phyloP scores from a whole-genome alignment of 228 moss, liverwort and hornwort species.

The Sphagnum magellanicum region DNA sequence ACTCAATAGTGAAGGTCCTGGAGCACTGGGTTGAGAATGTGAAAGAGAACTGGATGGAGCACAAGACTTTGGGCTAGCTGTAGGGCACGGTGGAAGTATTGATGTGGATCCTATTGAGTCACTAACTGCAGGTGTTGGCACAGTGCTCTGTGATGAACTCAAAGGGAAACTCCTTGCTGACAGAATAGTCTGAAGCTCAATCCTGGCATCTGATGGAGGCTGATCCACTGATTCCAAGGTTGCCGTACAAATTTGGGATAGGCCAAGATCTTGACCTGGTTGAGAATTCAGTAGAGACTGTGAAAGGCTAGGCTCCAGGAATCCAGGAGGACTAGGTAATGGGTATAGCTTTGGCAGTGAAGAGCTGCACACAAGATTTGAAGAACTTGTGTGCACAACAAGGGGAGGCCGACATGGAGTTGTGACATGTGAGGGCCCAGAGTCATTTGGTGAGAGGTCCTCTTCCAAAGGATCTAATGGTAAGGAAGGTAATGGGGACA shows the following conservation, averaged over 20 bases:
- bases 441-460: conserved; percentile 7
- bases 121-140: neutral
- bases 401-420: conserved; percentile 1
- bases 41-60: conserved; percentile 20
- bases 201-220: neutral
- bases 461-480: conserved; percentile 8
- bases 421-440: conserved; percentile 29
- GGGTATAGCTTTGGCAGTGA: conserved; percentile 10
- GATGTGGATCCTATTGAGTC: neutral
- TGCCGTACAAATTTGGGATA: too few relatives aligned
- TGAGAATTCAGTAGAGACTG: too few relatives aligned
- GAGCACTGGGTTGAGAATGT: conserved; percentile 18
- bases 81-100: neutral
- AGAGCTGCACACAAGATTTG: too few relatives aligned
- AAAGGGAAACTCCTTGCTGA: neutral
- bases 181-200: too few relatives aligned
- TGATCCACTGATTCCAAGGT: neutral
- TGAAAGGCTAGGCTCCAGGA: too few relatives aligned
- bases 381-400: conserved; percentile 9
- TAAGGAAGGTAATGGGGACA: conserved; percentile 10
- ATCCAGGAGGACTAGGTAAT: conserved; percentile 13
- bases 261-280: too few relatives aligned
- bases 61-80: conserved; percentile 13
- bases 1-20: conserved; percentile 6
- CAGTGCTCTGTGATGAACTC: neutral